phyloP scores from a whole-genome alignment of 192 early-diverging fungal genomes.

The Diversispora eburnea region DNA sequence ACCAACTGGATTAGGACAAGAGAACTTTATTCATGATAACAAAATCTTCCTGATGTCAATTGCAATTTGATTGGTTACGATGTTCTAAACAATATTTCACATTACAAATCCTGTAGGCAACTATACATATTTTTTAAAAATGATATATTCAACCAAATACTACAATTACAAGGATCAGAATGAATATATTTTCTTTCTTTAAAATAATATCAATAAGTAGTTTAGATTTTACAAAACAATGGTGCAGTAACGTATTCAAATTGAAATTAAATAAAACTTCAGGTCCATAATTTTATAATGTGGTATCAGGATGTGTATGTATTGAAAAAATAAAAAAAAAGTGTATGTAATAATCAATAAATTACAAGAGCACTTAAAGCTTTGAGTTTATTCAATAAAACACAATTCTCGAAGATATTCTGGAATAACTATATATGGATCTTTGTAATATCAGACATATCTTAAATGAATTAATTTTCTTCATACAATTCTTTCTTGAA shows the following conservation, averaged over 20 bases:
- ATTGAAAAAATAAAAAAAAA: slow-evolving; percentile 10
- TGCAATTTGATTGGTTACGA: slow-evolving; percentile 13
- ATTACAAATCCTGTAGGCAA: slow-evolving; percentile 11
- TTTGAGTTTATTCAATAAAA: slow-evolving; percentile 21
- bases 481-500: too few relatives aligned
- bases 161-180: neutral
- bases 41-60: neutral
- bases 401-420: slow-evolving; percentile 19
- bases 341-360: slow-evolving; percentile 19
- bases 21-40: slow-evolving; percentile 8
- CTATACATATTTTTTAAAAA: slow-evolving; percentile 21
- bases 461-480: too few relatives aligned
- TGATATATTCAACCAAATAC: slow-evolving; percentile 15
- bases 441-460: too few relatives aligned
- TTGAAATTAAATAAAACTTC: slow-evolving; percentile 22
- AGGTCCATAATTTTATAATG: slow-evolving; percentile 9
- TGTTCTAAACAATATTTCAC: slow-evolving; percentile 15
- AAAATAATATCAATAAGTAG: neutral
- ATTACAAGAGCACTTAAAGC: slow-evolving; percentile 25
- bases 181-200: neutral
- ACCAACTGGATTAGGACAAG: neutral
- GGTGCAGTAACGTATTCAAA: slow-evolving; percentile 7
- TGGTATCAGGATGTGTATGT: neutral
- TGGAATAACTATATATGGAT: slow-evolving; percentile 15
- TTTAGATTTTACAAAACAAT: slow-evolving; percentile 19